Evolutionary conservation across 805 yeast species (phyloP).

Genomic region (Yarrowia sp.): DNA sequence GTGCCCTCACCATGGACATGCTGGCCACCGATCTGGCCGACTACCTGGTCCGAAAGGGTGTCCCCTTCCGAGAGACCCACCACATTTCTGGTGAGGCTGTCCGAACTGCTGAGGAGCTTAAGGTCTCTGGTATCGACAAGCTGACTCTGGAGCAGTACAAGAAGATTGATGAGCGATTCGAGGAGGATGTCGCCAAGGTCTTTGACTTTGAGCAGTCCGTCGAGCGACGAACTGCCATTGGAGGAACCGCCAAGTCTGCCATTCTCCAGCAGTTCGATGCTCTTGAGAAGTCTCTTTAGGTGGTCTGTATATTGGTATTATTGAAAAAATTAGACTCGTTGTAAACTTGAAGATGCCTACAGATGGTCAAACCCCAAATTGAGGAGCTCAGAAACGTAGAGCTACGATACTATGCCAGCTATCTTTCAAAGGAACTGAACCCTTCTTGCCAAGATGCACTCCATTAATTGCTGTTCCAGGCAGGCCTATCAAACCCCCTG

Average conservation of each 20-base stretch:
- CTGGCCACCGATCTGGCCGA: constrained; percentile 98
- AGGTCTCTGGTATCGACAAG: constrained; percentile 80
- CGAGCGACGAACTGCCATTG: constrained; percentile 93
- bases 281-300: constrained; percentile 19
- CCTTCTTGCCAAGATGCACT: too few species aligned
- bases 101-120: constrained; percentile 75
- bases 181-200: constrained; percentile 73
- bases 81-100: constrained; percentile 99
- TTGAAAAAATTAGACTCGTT: not conserved
- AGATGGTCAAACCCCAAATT: too few species aligned
- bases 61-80: constrained; percentile 98
- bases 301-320: not conserved
- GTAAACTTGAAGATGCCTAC: too few species aligned
- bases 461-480: not conserved
- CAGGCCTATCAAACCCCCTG: constrained; percentile 2
- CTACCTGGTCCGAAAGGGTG: constrained; percentile 94
- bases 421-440: too few species aligned
- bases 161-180: constrained; percentile 75
- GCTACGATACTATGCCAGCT: too few species aligned
- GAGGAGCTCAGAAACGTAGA: too few species aligned
- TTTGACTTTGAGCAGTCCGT: constrained; percentile 91
- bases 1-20: constrained; percentile 97
- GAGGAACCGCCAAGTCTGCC: constrained; percentile 94
- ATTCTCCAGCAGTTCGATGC: constrained; percentile 65
- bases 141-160: constrained; percentile 74